These are phyloP conservation scores for Bryoerythrophyllum caledonicum DNA, from an alignment of 225 moss, liverwort and hornwort species.

Conservation along the genomic window DNA sequence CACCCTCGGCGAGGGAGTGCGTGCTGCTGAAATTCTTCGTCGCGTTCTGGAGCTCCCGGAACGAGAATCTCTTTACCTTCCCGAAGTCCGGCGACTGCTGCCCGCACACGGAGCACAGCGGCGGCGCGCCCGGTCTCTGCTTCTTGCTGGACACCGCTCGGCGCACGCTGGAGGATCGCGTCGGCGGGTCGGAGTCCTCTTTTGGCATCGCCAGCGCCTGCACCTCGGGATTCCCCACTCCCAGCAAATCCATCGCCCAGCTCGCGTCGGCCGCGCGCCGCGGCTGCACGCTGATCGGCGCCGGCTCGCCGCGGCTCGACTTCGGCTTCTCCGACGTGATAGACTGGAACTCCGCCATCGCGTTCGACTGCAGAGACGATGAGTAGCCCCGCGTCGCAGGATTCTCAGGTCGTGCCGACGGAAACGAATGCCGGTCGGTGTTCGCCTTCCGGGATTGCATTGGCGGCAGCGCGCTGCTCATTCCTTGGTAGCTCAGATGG, in stretches of 20 bases:
- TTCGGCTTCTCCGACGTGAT: neutral
- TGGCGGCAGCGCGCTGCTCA: conserved; percentile 29
- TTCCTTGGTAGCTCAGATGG: conserved; percentile 28
- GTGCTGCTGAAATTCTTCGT: conserved; percentile 55
- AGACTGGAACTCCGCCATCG: conserved; percentile 23
- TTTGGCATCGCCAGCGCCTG: conserved; percentile 33
- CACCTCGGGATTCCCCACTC: conserved; percentile 41
- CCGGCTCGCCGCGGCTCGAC: conserved; percentile 5
- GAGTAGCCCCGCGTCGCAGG: neutral
- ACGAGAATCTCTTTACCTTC: conserved; percentile 46
- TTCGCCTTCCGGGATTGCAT: conserved; percentile 19
- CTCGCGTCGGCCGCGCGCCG: conserved; percentile 41
- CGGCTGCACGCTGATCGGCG: conserved; percentile 49
- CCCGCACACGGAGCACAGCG: conserved; percentile 56
- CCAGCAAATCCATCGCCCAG: conserved; percentile 50
- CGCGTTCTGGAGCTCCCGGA: conserved; percentile 45
- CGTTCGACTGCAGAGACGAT: neutral
- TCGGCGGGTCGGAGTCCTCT: neutral
- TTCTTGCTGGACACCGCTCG: conserved; percentile 27
- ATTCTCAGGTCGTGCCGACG: neutral
- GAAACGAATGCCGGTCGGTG: neutral
- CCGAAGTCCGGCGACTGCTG: conserved; percentile 61
- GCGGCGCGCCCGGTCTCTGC: conserved; percentile 40
- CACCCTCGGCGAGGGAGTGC: conserved; percentile 63
- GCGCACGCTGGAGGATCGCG: conserved; percentile 20